phyloP scores from a whole-genome alignment of 2,329 filamentous ascomycete species.

The Mollisiaceae sp. region DNA sequence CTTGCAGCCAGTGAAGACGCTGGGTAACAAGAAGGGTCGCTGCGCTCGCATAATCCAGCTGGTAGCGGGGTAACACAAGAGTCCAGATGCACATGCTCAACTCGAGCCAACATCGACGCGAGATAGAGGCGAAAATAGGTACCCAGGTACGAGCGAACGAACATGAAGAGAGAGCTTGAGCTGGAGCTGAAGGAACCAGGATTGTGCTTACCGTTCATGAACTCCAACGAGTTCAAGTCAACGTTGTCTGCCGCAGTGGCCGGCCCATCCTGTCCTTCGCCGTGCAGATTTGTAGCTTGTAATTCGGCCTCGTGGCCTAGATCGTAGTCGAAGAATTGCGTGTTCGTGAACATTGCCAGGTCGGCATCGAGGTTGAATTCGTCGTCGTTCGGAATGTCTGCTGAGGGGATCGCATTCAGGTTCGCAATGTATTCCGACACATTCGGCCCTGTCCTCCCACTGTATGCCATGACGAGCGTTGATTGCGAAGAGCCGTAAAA shows the following conservation, averaged over 20 bases:
- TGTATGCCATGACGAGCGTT: conserved; percentile 61
- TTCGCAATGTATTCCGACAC: conserved; percentile 89
- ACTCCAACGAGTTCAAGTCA: conserved; percentile 32
- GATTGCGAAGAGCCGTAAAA: conserved; percentile 5
- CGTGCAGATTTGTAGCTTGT: conserved; percentile 43
- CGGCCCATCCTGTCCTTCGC: conserved; percentile 22
- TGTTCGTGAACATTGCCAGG: conserved; percentile 80
- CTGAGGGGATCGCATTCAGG: conserved; percentile 73
- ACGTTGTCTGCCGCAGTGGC: conserved; percentile 18
- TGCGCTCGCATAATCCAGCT: conserved; percentile 6
- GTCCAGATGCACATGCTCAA: not conserved
- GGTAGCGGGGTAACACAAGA: conserved; percentile 4
- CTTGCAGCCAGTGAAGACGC: not conserved
- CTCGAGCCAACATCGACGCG: conserved; percentile 1
- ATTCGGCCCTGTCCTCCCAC: conserved; percentile 79
- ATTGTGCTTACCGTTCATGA: conserved; percentile 20
- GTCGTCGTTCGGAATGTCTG: conserved; percentile 60
- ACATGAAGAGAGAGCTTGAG: conserved; percentile 4
- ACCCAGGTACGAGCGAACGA: not conserved
- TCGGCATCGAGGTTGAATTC: conserved; percentile 71
- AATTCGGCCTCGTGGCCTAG: conserved; percentile 64
- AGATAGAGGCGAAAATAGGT: not conserved
- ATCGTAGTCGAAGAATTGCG: conserved; percentile 82
- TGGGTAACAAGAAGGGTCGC: not conserved
- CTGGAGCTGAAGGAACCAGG: conserved; percentile 10